Conservation (phyloP, 371 early-diverging fungal genomes). For the Apophysomyces ossiformis region DNA sequence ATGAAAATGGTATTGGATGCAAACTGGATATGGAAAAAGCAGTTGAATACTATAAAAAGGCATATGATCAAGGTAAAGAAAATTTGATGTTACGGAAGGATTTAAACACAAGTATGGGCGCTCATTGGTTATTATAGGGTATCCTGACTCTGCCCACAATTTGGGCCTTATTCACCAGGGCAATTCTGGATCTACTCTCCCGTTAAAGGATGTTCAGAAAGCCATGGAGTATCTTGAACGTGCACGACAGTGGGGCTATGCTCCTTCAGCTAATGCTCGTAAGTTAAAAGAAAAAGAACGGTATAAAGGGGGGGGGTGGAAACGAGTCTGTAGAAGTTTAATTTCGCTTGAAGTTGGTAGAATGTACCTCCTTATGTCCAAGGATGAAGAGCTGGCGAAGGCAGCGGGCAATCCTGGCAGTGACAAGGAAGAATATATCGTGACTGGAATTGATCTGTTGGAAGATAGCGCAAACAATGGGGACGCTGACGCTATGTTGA, state of each 20-base stretch:
- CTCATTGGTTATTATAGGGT: constrained; percentile 34
- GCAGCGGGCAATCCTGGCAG: constrained; percentile 47
- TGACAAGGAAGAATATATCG: constrained; percentile 59
- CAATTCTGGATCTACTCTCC: constrained; percentile 36
- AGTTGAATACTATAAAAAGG: constrained; percentile 55
- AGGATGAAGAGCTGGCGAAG: constrained; percentile 43
- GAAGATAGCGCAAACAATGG: constrained; percentile 59
- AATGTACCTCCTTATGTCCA: constrained; percentile 54
- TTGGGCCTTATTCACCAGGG: constrained; percentile 64
- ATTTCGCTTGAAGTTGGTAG: constrained; percentile 33
- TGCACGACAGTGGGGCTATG: constrained; percentile 59
- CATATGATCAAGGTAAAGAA: constrained; percentile 54
- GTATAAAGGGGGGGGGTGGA: not conserved
- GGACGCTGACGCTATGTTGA: constrained; percentile 61
- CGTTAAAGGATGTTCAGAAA: constrained; percentile 50
- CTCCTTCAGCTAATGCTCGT: constrained; percentile 58
- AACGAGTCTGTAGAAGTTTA: not conserved
- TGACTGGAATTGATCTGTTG: constrained; percentile 61
- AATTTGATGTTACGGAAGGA: not conserved
- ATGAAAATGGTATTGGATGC: constrained; percentile 53
- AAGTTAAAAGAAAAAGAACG: constrained; percentile 17
- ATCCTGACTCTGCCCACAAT: constrained; percentile 66
- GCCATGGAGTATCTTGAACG: constrained; percentile 56
- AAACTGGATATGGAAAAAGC: constrained; percentile 47
- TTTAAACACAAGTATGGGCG: not conserved